phyloP scores from a whole-genome alignment of 2,329 filamentous ascomycete species.

The Coniochaeta prunicola region DNA sequence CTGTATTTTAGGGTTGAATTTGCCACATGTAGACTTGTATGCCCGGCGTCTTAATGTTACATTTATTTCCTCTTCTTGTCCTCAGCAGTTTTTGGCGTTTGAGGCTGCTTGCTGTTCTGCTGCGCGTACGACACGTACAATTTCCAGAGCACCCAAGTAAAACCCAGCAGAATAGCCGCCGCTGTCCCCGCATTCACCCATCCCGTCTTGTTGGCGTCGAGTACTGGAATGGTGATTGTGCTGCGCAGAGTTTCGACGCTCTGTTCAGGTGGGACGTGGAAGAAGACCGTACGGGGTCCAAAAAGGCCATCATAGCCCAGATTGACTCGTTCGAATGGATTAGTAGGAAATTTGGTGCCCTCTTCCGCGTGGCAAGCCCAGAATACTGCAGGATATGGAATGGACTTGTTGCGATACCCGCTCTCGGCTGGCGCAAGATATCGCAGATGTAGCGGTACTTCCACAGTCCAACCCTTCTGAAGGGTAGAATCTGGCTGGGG shows the following conservation, averaged over 20 bases:
- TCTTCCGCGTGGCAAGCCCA: slow-evolving; percentile 75
- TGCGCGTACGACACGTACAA: slow-evolving; percentile 30
- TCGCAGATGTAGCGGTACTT: slow-evolving; percentile 77
- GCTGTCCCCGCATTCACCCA: slow-evolving; percentile 51
- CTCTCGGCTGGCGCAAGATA: slow-evolving; percentile 61
- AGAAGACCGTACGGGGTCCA: slow-evolving; percentile 69
- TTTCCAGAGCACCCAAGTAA: slow-evolving; percentile 63
- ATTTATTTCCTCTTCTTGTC: slow-evolving; percentile 16
- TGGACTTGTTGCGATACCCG: slow-evolving; percentile 45
- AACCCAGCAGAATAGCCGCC: slow-evolving; percentile 52
- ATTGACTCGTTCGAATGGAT: slow-evolving; percentile 78
- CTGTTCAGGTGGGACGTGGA: slow-evolving; percentile 59
- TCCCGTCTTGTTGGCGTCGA: slow-evolving; percentile 43
- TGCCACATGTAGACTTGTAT: neutral
- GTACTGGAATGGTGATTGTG: slow-evolving; percentile 55
- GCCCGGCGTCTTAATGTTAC: neutral
- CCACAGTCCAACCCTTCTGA: slow-evolving; percentile 51
- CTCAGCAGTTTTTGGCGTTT: neutral
- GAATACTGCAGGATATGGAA: slow-evolving; percentile 80
- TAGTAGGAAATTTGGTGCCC: slow-evolving; percentile 61
- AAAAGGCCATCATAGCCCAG: slow-evolving; percentile 85
- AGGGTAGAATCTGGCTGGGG: slow-evolving; percentile 16
- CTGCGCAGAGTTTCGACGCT: slow-evolving; percentile 37
- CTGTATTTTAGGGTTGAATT: no score
- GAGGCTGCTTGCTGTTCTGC: neutral